A percentile compares a stretch with the other conserved stretches of the same genome.
Evolutionary conservation across 1,284 basidiomycete genomes (phyloP).

Genomic region (Apiotrichum laibachii): DNA sequence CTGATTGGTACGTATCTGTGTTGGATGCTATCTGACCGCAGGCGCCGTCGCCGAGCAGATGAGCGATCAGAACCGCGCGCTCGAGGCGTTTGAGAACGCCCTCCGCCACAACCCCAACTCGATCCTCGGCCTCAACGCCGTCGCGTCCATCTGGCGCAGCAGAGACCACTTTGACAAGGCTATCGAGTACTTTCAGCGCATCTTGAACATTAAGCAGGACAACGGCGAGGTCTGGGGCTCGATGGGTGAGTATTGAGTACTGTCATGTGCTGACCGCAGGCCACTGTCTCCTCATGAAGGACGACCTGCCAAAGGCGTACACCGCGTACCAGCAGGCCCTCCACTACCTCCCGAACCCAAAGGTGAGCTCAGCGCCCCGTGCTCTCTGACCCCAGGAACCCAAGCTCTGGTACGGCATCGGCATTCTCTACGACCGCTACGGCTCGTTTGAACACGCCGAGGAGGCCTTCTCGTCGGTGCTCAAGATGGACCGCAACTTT

Average conservation of each 20-base stretch:
- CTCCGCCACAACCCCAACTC: constrained; percentile 88
- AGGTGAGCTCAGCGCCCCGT: constrained; percentile 53
- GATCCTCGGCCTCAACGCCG: constrained; percentile 79
- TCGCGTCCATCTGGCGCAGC: constrained; percentile 64
- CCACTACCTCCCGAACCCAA: constrained; percentile 91
- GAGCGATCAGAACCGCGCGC: constrained; percentile 82
- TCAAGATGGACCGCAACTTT: constrained; percentile 96
- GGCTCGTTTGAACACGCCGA: constrained; percentile 98
- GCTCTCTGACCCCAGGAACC: constrained; percentile 66
- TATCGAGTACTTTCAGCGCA: constrained; percentile 90
- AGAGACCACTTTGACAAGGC: constrained; percentile 60
- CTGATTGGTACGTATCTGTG: constrained; percentile 65
- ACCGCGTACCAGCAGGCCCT: constrained; percentile 98
- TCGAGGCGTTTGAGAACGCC: constrained; percentile 85
- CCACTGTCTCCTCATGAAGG: constrained; percentile 98
- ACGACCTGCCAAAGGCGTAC: constrained; percentile 97
- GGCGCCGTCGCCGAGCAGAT: constrained; percentile 87
- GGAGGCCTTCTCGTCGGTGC: constrained; percentile 94
- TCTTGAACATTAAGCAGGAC: constrained; percentile 80
- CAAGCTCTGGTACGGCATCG: constrained; percentile 99
- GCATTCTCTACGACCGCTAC: constrained; percentile 97
- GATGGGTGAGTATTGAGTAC: constrained; percentile 59
- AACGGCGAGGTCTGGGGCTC: constrained; percentile 95
- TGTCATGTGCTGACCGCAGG: constrained; percentile 43
- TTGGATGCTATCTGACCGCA: constrained; percentile 43